Evolutionary conservation across 352 stramenopile species (phyloP), one percentile per base, ranked within the genome.

Genomic region (Phytophthora kernoviae): DNA sequence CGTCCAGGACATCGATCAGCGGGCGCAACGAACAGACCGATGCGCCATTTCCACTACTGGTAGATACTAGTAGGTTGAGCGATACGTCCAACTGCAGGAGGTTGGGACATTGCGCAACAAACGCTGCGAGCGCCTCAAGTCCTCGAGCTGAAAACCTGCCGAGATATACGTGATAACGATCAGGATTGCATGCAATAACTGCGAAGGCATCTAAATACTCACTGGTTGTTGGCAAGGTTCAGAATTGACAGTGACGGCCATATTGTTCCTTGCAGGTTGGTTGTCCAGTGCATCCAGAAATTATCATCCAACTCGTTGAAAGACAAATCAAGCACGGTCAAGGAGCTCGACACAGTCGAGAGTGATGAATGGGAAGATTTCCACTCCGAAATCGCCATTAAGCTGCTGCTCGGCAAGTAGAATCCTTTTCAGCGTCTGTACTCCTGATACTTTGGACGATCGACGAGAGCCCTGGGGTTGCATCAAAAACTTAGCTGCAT

Each of bases 181-280:
- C 27, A 10, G 17, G 0, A 49, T 37, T 0, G 12, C 7, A 27
- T 4, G 21, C 24, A 30, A 6, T n/a, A 30, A 3, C 6, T 30
- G 24, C 24, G 24, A 30, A 30, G 24, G 6, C 24, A 39, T 8
- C 11, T 3, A 39, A 39, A 39, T 14, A 50, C 59, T 5, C 66
- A 89, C 79, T 52, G 62, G 48, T 87, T 89, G 54, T 77, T 87
- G 10, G 73, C 73, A 0, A 89, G 42, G 39, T 79, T 79, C 9
- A 89, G 36, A 2, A 41, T 65, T 9, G 49, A 65, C 10, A 88
- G 50, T 1, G 45, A 30, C n/a, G 68, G 42, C 71, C 61, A 81
- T 37, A 20, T 20, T 30, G 32, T 17, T 32, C 20, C 27, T 66
- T 32, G 42, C 20, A 62, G 22, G 2, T 66, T 48, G 17, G 21